A percentile compares a stretch with the other conserved stretches of the same genome.
These are phyloP conservation scores for Termitomyces bulborhizus DNA, from an alignment of 768 basidiomycete species.

Conservation along the genomic window DNA sequence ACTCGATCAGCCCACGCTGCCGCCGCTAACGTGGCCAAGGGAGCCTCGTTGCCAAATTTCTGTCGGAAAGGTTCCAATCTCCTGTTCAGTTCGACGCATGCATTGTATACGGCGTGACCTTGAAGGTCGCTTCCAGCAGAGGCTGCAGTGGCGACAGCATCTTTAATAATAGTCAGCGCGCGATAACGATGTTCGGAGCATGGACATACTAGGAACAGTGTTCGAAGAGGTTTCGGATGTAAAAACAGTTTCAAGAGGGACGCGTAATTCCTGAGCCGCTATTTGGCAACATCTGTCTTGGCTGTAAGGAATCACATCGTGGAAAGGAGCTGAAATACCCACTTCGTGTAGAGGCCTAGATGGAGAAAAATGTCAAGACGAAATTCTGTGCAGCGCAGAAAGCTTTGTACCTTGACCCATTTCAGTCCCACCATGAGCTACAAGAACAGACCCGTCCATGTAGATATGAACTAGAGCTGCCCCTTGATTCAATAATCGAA, in stretches of 20 bases:
- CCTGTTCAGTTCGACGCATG: conserved; percentile 12
- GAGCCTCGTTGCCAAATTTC: conserved; percentile 7
- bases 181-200: no score
- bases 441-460: conserved; percentile 13
- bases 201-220: conserved; percentile 11
- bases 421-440: conserved; percentile 14
- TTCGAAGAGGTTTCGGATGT: conserved; percentile 12
- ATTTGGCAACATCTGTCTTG: conserved; percentile 11
- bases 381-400: no score
- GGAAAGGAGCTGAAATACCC: not conserved
- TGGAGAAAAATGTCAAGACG: not conserved
- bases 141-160: conserved; percentile 8
- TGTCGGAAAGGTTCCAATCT: conserved; percentile 11
- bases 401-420: conserved; percentile 13
- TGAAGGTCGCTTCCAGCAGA: conserved; percentile 13
- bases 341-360: conserved; percentile 5
- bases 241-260: conserved; percentile 11
- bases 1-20: conserved; percentile 13
- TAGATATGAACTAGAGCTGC: conserved; percentile 13
- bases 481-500: conserved; percentile 11
- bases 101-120: conserved; percentile 13
- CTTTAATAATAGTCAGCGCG: not conserved
- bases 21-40: conserved; percentile 6
- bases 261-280: conserved; percentile 10
- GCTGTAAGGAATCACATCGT: not conserved